Percentiles rank a stretch among this genome's conserved stretches.
These are phyloP conservation scores for Pugionium dolabratum DNA, from an alignment of 345 rosid species.

Conservation along the genomic window DNA sequence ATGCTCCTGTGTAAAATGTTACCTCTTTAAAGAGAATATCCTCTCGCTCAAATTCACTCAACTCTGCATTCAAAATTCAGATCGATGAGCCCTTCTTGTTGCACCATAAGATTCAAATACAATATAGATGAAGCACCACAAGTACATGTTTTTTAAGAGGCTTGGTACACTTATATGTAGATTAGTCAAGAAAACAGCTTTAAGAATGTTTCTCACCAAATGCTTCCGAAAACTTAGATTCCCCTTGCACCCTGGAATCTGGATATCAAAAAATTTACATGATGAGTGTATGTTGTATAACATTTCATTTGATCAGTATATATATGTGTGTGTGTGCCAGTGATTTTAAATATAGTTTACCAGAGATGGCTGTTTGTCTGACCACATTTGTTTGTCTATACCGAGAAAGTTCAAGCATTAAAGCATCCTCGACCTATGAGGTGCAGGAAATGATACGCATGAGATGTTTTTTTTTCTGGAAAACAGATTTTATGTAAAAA, in stretches of 20 bases:
- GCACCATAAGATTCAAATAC: not conserved
- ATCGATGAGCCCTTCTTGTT: conserved; percentile 11
- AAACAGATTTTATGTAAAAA: not conserved
- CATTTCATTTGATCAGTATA: not conserved
- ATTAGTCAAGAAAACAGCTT: conserved; percentile 2
- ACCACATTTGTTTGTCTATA: conserved; percentile 57
- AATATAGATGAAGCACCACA: conserved; percentile 13
- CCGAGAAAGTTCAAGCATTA: conserved; percentile 60
- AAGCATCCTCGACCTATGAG: conserved; percentile 87
- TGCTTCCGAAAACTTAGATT: conserved; percentile 73
- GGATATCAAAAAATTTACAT: conserved; percentile 31
- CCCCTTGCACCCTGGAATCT: conserved; percentile 66
- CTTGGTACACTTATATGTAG: conserved; percentile 1
- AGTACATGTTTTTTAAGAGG: conserved; percentile 8
- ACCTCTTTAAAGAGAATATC: conserved; percentile 95
- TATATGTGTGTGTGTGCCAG: not conserved
- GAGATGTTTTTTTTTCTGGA: not conserved
- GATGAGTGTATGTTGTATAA: conserved; percentile 21
- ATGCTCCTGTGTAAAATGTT: conserved; percentile 8
- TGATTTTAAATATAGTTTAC: conserved; percentile 34
- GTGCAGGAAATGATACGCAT: not conserved
- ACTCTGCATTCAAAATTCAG: conserved; percentile 53
- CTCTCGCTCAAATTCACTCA: conserved; percentile 71
- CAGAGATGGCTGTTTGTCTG: conserved; percentile 46
- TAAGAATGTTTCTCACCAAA: conserved; percentile 58